These are phyloP conservation scores for Calonectria hawksworthii DNA, from an alignment of 2,329 filamentous ascomycete species.

Conservation along the genomic window DNA sequence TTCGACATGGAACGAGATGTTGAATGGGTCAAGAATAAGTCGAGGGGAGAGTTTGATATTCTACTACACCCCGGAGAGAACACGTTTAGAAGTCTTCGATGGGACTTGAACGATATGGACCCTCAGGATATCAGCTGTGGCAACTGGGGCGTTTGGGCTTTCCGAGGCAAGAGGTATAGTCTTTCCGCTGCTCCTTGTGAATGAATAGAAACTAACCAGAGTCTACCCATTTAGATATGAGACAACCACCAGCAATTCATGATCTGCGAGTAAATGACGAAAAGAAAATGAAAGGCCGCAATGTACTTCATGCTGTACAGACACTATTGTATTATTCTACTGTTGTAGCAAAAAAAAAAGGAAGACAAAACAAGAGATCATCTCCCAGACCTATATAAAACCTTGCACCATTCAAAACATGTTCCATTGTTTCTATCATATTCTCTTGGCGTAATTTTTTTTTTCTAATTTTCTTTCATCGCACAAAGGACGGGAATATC, in stretches of 20 bases:
- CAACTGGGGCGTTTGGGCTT: constrained; percentile 98
- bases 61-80: constrained; percentile 95
- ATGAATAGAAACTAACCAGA: constrained; percentile 4
- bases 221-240: constrained; percentile 66
- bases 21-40: constrained; percentile 88
- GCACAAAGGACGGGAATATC: background rate
- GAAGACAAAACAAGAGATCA: constrained; percentile 25
- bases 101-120: constrained; percentile 97
- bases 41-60: constrained; percentile 91
- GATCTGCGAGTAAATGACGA: constrained; percentile 16
- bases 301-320: constrained; percentile 37
- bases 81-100: constrained; percentile 90
- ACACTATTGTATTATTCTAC: constrained; percentile 31
- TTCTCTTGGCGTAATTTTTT: background rate
- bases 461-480: too few species aligned
- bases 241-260: constrained; percentile 68
- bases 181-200: constrained; percentile 44
- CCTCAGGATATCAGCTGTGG: constrained; percentile 94
- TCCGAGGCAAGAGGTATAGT: constrained; percentile 91
- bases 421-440: background rate
- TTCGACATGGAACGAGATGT: constrained; percentile 95
- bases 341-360: constrained; percentile 23
- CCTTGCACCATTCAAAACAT: background rate
- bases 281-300: background rate
- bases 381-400: constrained; percentile 12